These are phyloP conservation scores for Cyclaneusma minus DNA, from an alignment of 2,329 filamentous ascomycete genomes.

Conservation along the genomic window DNA sequence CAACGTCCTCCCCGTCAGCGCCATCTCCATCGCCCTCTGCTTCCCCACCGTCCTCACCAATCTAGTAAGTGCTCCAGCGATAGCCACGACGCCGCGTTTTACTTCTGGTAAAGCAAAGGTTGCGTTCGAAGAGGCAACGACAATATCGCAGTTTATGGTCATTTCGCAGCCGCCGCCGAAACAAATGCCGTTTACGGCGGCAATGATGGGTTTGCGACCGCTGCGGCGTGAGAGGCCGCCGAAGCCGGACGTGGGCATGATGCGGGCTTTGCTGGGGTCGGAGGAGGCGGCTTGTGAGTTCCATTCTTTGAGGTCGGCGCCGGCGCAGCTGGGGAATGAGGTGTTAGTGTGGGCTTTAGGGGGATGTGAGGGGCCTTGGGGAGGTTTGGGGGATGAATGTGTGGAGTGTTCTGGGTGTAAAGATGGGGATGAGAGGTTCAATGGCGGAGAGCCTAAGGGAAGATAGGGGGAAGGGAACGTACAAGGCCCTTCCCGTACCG, in stretches of 20 bases:
- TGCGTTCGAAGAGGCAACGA: conserved; percentile 43
- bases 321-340: no score
- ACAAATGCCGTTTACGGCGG: conserved; percentile 61
- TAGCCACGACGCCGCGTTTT: conserved; percentile 51
- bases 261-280: conserved; percentile 7
- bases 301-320: conserved; percentile 55
- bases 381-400: no score
- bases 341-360: no score
- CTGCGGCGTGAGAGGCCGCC: conserved; percentile 48
- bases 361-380: no score
- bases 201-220: conserved; percentile 62
- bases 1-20: conserved; percentile 45
- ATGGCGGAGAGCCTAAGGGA: no score
- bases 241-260: conserved; percentile 33
- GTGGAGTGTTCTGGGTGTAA: no score
- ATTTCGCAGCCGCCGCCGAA: conserved; percentile 69
- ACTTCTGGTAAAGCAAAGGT: conserved; percentile 59
- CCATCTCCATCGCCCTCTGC: conserved; percentile 58
- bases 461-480: no score
- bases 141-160: conserved; percentile 55
- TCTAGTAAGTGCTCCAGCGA: conserved; percentile 55
- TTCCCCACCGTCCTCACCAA: conserved; percentile 49
- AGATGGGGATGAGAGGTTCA: no score
- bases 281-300: conserved; percentile 23
- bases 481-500: conserved; percentile 47